phyloP scores from a whole-genome alignment of 2,329 filamentous ascomycete species.

The Tolypocladium album region DNA sequence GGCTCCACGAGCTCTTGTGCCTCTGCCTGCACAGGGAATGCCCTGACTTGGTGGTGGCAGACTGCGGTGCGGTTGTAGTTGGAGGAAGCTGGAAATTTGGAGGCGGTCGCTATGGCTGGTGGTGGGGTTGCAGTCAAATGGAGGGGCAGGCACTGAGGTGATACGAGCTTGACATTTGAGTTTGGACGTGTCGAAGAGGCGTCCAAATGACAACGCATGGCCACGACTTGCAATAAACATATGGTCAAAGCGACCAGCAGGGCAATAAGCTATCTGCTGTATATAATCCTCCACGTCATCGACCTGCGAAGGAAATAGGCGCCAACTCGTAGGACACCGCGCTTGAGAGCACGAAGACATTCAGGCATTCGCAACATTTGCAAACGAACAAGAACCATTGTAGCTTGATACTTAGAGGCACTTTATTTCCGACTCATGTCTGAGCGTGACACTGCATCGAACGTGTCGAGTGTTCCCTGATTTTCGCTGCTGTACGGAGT shows the following conservation, averaged over 20 bases:
- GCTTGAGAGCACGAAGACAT: neutral
- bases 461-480: neutral
- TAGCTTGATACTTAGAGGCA: neutral
- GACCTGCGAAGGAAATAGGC: neutral
- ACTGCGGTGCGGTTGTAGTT: neutral
- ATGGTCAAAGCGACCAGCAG: too few relatives aligned
- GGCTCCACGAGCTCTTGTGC: neutral
- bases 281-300: neutral
- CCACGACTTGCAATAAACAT: neutral
- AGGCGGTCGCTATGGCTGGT: neutral
- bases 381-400: neutral
- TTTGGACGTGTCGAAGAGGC: neutral
- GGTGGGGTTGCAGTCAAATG: neutral
- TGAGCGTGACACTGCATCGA: neutral
- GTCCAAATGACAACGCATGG: neutral
- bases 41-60: neutral
- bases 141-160: neutral
- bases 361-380: neutral
- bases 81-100: neutral
- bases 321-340: neutral
- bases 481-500: neutral
- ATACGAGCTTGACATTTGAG: neutral
- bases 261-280: neutral
- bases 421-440: neutral
- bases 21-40: neutral